A percentile compares a stretch with the other conserved stretches of the same genome.
Evolutionary conservation across 192 early-diverging fungal species (phyloP).

Genomic region (Backusella parvicylindrica): DNA sequence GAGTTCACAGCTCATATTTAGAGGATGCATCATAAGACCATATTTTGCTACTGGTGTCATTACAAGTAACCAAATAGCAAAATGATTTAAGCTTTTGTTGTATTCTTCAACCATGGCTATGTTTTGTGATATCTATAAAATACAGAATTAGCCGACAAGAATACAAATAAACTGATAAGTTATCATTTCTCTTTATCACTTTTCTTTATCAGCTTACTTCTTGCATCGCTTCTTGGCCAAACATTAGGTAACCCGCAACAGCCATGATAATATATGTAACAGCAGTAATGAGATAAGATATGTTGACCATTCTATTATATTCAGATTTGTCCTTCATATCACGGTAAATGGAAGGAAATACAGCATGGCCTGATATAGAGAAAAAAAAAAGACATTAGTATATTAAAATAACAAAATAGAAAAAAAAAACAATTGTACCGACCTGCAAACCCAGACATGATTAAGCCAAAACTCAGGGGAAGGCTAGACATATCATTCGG

Average conservation of each 20-base stretch:
- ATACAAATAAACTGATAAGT: not conserved
- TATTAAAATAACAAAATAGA: slow-evolving; percentile 26
- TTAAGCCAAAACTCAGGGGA: slow-evolving; percentile 48
- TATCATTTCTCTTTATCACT: not conserved
- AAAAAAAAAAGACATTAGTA: not conserved
- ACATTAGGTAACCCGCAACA: slow-evolving; percentile 62
- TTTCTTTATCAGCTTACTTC: slow-evolving; percentile 40
- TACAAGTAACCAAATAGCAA: slow-evolving; percentile 60
- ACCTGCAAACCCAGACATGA: slow-evolving; percentile 58
- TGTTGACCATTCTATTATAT: slow-evolving; percentile 50
- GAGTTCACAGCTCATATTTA: slow-evolving; percentile 44
- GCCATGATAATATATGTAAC: slow-evolving; percentile 52
- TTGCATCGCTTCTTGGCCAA: slow-evolving; percentile 54
- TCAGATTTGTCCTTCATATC: slow-evolving; percentile 53
- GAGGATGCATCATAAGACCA: slow-evolving; percentile 57
- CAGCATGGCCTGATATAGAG: slow-evolving; percentile 46
- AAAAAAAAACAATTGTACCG: slow-evolving; percentile 59
- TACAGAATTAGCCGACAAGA: not conserved
- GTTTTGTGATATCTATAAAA: slow-evolving; percentile 62
- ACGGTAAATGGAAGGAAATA: slow-evolving; percentile 62
- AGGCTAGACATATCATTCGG: slow-evolving; percentile 38
- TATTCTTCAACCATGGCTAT: slow-evolving; percentile 50
- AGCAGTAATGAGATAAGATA: slow-evolving; percentile 49
- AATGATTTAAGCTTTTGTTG: slow-evolving; percentile 43
- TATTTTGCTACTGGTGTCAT: slow-evolving; percentile 75